Evolutionary conservation across 371 early-diverging fungal genomes (phyloP), one percentile per base, ranked within the genome.

Genomic region (Massospora cicadina): DNA sequence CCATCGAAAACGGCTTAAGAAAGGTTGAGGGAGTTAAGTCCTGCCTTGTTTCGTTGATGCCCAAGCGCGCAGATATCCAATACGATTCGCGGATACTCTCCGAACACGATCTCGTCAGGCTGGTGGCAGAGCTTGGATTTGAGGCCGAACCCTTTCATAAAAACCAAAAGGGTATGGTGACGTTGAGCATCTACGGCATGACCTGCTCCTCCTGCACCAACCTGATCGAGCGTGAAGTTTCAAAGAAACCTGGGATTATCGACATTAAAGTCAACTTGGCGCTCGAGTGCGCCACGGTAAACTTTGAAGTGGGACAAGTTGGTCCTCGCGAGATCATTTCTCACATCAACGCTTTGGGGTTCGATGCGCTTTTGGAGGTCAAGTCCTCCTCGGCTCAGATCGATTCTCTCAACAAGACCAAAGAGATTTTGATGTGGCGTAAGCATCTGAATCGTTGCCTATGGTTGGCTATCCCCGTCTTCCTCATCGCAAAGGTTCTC

Each of bases 111-210:
- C 74, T 95, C 26, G 85, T 77, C 0, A 77, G 79, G 25, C 60
- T 76, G 65, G 86, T 96, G 60, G 70, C 82, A 57, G 86, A 82
- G 27, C 74, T 87, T 43, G 97, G 97, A 5, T 97, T 95, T 68
- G 83, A 85, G 32, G 91, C 93, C 0, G 66, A 70, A 23, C 70
- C 81, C 25, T 65, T 68, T 24, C 54, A 69, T 28, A 67, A 53
- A 2, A 67, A 68, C 23, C 67, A 67, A 23, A 66, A 75, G 65
- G 72, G 75, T 55, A 70, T 65, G 7, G 69, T 86, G 0, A 78
- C 77, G 54, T 74, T 97, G 33, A 82, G 85, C 64, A 79, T 96
- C n/a, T 87, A 82, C 68, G 95, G 97, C 23, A 91, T 96, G 95
- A 86, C 90, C 0, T 89, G 88, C 68, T 80, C 90, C 0, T 81